Conservation (phyloP, 1,284 basidiomycete genomes). For the Agroathelia rolfsii region DNA sequence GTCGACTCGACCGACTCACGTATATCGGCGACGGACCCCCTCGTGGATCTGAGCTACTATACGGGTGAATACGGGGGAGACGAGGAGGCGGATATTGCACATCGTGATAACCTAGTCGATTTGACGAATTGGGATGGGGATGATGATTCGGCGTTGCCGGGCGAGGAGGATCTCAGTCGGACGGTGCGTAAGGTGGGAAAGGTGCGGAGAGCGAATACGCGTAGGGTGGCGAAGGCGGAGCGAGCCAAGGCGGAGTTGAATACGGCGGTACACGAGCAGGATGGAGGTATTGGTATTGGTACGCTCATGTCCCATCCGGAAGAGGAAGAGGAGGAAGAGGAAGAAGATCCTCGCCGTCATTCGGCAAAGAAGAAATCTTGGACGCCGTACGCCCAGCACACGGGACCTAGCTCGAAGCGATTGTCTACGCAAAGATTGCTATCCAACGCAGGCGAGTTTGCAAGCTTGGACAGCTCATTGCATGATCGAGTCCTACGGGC, state of each 20-base stretch:
- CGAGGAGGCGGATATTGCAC: constrained; percentile 18
- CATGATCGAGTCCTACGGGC: too few species aligned
- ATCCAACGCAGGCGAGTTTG: too few species aligned
- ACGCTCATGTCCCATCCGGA: too few species aligned
- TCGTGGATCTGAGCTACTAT: constrained; percentile 41
- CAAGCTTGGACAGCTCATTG: too few species aligned
- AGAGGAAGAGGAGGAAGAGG: too few species aligned
- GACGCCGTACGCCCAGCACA: too few species aligned
- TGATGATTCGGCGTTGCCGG: constrained; percentile 52
- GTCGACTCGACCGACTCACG: constrained; percentile 24
- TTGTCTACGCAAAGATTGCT: too few species aligned
- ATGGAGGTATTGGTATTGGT: too few species aligned
- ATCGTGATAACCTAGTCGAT: constrained; percentile 52
- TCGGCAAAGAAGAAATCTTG: too few species aligned
- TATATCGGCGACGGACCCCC: constrained; percentile 22
- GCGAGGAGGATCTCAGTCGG: constrained; percentile 53
- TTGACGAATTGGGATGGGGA: constrained; percentile 80
- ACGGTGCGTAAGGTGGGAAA: constrained; percentile 62
- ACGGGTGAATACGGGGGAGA: constrained; percentile 23
- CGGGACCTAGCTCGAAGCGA: too few species aligned
- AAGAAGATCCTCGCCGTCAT: too few species aligned
- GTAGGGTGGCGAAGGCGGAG: constrained; percentile 23
- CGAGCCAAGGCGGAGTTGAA: constrained; percentile 12
- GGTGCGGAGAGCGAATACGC: constrained; percentile 46
- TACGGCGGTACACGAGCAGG: too few species aligned